Base-by-base conservation (phyloP, 2,329 filamentous ascomycete species). In the Immersiporthe knoxdaviesiana region DNA sequence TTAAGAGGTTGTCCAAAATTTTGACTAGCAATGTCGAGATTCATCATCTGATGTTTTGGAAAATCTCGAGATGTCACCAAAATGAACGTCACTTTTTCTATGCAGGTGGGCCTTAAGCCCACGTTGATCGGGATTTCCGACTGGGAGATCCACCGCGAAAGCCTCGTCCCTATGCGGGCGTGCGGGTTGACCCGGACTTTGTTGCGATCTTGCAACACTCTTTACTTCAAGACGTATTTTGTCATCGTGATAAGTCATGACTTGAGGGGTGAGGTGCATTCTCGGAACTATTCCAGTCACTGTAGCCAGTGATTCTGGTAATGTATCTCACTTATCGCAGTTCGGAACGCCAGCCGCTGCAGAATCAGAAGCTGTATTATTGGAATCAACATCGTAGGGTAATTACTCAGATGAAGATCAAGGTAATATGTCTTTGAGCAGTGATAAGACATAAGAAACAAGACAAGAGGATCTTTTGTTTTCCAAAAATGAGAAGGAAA, bases 1-100 rank as follows among this genome's bases (percentile, higher is more conserved):
- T 59, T 2, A 27, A 60, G 24, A 14, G 10, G 14, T 58, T 50
- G 37, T 50, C n/a, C n/a, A 39, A 21, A n/a, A 21, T 30, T 35
- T 41, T 35, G n/a, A 37, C 60, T 59, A 50, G 27, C 21, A n/a
- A 63, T 69, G 68, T 60, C 68, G 68, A 69, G 64, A 67, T 61
- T 8, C 30, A 67, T 69, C 64, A 63, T 32, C 64, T 61, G 56
- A 69, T 69, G 63, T 60, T n/a, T 7, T 63, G 52, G 39, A 54
- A 27, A 67, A 54, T 69, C 68, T 67, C 64, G 63, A 69, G 68
- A 69, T 59, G 21, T 67, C 24, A 30, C 3, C 24, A 16, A 54
- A 27, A 54, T 14, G 50, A 54, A 30, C 50, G 50, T 30, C n/a
- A 27, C 8, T 35, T 32, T n/a, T 54, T 56, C 27, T 56, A 30